A percentile compares a stretch with the other conserved stretches of the same genome.
Conservation (phyloP, 495 filamentous ascomycete species). For the Aspergillus wentii region DNA sequence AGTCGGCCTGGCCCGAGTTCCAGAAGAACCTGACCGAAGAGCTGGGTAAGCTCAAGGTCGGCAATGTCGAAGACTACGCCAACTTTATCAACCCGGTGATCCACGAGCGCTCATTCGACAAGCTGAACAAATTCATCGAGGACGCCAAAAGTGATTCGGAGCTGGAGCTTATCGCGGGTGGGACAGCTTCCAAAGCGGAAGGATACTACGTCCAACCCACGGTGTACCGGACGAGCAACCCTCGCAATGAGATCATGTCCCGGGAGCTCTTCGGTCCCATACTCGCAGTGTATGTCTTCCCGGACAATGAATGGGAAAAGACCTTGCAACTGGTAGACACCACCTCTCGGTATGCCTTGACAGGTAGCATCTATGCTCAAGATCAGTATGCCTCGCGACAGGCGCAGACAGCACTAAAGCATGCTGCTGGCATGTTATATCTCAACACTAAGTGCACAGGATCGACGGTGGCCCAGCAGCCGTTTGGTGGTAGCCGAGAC, state of each 20-base stretch:
- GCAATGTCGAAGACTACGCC: conserved; percentile 51
- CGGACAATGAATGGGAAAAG: conserved; percentile 50
- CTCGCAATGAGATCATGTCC: conserved; percentile 58
- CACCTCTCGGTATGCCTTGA: conserved; percentile 63
- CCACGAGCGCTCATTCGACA: conserved; percentile 63
- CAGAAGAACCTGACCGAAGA: conserved; percentile 40
- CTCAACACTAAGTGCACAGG: conserved; percentile 75
- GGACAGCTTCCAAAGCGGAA: conserved; percentile 56
- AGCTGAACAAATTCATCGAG: conserved; percentile 58
- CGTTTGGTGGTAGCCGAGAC: conserved; percentile 72
- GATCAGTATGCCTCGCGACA: conserved; percentile 59
- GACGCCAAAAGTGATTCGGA: conserved; percentile 56
- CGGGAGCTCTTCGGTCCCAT: conserved; percentile 77
- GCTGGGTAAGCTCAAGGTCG: conserved; percentile 33
- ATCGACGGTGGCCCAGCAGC: conserved; percentile 76
- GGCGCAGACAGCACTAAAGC: conserved; percentile 64
- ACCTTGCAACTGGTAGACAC: conserved; percentile 55
- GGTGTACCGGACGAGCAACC: conserved; percentile 57
- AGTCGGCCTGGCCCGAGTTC: conserved; percentile 61
- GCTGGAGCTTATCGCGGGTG: conserved; percentile 62
- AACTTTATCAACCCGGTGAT: conserved; percentile 77
- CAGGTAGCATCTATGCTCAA: conserved; percentile 68
- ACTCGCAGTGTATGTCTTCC: conserved; percentile 64
- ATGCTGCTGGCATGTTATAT: conserved; percentile 81
- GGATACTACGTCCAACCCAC: conserved; percentile 72